A percentile compares a stretch with the other conserved stretches of the same genome.
phyloP scores from a whole-genome alignment of 805 yeast species.

The Schizosaccharomyces cryophilus region DNA sequence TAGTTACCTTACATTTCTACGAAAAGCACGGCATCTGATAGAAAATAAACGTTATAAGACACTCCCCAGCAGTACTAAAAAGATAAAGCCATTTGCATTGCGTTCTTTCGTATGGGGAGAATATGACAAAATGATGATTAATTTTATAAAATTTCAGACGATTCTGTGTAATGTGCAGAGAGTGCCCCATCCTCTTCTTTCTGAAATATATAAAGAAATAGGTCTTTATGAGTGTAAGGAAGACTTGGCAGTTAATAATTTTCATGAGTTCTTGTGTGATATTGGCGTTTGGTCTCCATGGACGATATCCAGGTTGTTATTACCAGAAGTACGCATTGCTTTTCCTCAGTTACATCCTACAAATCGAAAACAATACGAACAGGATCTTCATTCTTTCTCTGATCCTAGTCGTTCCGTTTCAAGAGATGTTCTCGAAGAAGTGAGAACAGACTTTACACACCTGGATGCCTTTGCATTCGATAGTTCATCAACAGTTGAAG shows the following conservation, averaged over 20 bases:
- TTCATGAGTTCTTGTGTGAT: conserved; percentile 6
- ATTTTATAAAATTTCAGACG: background rate
- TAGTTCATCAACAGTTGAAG: conserved; percentile 53
- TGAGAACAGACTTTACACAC: conserved; percentile 7
- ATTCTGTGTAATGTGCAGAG: background rate
- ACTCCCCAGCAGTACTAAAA: background rate
- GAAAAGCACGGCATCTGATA: background rate
- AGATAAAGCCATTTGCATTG: background rate
- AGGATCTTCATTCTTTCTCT: background rate
- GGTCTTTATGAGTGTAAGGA: background rate
- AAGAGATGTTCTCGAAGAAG: background rate
- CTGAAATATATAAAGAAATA: background rate
- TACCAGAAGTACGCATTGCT: background rate
- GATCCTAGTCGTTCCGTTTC: background rate
- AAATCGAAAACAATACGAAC: background rate
- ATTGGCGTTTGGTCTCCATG: conserved; percentile 9
- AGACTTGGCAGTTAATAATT: background rate
- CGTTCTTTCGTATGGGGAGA: background rate
- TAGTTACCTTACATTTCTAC: background rate
- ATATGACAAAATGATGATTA: background rate
- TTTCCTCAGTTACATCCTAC: background rate
- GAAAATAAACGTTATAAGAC: background rate
- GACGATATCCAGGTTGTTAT: conserved; percentile 4
- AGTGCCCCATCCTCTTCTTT: background rate
- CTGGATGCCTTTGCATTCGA: conserved; percentile 63